Evolutionary conservation across 2,329 filamentous ascomycete species (phyloP).

Genomic region (Pseudocercospora macadamiae): DNA sequence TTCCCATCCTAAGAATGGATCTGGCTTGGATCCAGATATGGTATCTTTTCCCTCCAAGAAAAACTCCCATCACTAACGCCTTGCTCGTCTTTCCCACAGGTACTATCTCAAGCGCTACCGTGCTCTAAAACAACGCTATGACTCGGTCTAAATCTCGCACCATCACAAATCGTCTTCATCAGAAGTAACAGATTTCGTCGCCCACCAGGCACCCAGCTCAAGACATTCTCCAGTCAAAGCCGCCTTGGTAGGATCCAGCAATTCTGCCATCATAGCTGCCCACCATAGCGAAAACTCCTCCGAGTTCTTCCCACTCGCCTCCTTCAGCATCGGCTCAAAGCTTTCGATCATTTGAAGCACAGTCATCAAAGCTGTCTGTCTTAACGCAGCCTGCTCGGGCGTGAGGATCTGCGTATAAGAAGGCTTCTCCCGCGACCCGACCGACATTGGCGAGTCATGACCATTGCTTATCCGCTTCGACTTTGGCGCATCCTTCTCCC

Average conservation of each 20-base stretch:
- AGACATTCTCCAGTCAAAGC: slow-evolving; percentile 84
- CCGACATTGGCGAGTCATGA: slow-evolving; percentile 26
- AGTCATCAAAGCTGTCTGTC: slow-evolving; percentile 78
- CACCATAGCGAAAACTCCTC: slow-evolving; percentile 94
- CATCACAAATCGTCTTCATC: not conserved
- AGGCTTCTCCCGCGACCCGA: slow-evolving; percentile 22
- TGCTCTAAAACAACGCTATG: slow-evolving; percentile 77
- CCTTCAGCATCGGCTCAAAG: slow-evolving; percentile 78
- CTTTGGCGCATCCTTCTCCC: slow-evolving; percentile 71
- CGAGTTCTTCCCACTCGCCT: slow-evolving; percentile 81
- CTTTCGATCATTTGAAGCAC: slow-evolving; percentile 83
- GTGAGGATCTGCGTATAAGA: slow-evolving; percentile 19
- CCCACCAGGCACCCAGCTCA: slow-evolving; percentile 68
- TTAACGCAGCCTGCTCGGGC: slow-evolving; percentile 68
- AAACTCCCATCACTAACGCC: slow-evolving; percentile 4
- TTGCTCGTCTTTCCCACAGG: slow-evolving; percentile 49
- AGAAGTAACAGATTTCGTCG: slow-evolving; percentile 49
- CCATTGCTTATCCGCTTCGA: slow-evolving; percentile 28
- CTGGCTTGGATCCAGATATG: slow-evolving; percentile 4
- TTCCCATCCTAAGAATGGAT: not conserved
- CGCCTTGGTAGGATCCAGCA: slow-evolving; percentile 73
- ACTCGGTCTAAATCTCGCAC: slow-evolving; percentile 23
- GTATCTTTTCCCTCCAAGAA: slow-evolving; percentile 1
- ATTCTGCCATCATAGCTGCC: slow-evolving; percentile 80
- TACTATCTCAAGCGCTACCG: slow-evolving; percentile 94